These are phyloP conservation scores for Yamadazyma dushanensis DNA, from an alignment of 1,139 yeast species.

Conservation along the genomic window DNA sequence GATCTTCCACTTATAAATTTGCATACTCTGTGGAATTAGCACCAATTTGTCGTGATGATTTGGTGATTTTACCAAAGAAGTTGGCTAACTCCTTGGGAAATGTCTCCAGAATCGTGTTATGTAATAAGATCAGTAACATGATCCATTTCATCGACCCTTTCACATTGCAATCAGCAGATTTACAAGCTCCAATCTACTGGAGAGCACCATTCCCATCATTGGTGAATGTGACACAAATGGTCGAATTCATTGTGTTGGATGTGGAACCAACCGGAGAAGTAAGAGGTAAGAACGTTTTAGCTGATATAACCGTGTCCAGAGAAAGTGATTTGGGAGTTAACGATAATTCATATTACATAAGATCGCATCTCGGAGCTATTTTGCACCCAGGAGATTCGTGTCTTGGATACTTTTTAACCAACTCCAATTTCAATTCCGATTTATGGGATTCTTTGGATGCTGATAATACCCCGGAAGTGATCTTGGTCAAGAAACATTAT, in stretches of 20 bases:
- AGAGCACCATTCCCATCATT: slow-evolving; percentile 80
- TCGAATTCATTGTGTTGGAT: slow-evolving; percentile 90
- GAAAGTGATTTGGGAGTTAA: slow-evolving; percentile 83
- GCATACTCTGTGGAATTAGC: slow-evolving; percentile 91
- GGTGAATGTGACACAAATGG: slow-evolving; percentile 71
- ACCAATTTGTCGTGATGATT: slow-evolving; percentile 97
- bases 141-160: slow-evolving; percentile 84
- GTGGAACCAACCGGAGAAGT: slow-evolving; percentile 90
- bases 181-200: slow-evolving; percentile 80
- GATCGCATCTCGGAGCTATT: slow-evolving; percentile 91
- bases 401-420: slow-evolving; percentile 81
- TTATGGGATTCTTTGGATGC: slow-evolving; percentile 73
- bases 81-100: slow-evolving; percentile 85
- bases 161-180: slow-evolving; percentile 78
- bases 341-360: slow-evolving; percentile 74
- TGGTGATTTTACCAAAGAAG: slow-evolving; percentile 83
- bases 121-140: slow-evolving; percentile 79
- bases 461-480: slow-evolving; percentile 79
- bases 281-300: slow-evolving; percentile 79
- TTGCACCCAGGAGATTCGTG: slow-evolving; percentile 96
- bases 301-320: slow-evolving; percentile 88
- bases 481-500: slow-evolving; percentile 88
- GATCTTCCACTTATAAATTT: slow-evolving; percentile 84
- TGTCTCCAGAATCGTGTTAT: slow-evolving; percentile 78
- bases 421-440: slow-evolving; percentile 84